Base-by-base conservation (phyloP, 2,329 filamentous ascomycete genomes). In the Fusarium annulatum region DNA sequence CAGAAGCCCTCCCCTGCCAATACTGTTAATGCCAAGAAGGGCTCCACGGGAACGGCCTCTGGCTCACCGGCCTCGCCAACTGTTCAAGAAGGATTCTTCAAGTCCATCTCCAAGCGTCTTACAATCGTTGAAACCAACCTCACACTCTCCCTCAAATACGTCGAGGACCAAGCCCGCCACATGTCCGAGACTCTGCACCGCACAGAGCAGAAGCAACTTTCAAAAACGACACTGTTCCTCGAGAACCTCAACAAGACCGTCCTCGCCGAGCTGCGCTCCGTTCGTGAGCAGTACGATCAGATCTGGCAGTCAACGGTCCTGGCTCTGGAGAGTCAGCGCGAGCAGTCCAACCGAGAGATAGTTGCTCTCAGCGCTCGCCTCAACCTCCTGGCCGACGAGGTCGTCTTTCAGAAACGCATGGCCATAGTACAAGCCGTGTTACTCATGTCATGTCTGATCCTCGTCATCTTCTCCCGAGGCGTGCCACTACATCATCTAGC, bases 61-160 rank as follows among this genome's bases (percentile, higher is more conserved):
- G 75, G 79, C 10, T 61, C 80, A 7, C 56, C 77, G 7, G 79
- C 80, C 34, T 89, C 91, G 2, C 95, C 96, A 5, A 95, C 95
- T 0, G 96, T 97, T 2, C 96, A 99, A 81, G 96, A 99, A 80
- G 96, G 94, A 4, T 98, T 99, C 83, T 99, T 98, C 88, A 98
- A 98, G 81, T 94, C 95, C 8, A 92, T 98, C 14, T 94, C 95
- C 72, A 98, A 98, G 82, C 93, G 96, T 3, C 88, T 99, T 9
- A 94, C 96, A 73, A 91, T 95, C 76, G 90, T 98, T 12, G 96
- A 99, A 82, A 90, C 94, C 21, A 99, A 98, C 80, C 94, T 95
- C 16, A 97, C 96, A 0, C 87, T 98, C 16, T 97, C 95, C 1
- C 86, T 98, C 14, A 94, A 97, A 78, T 99, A 99, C 79, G 97